Conservation (phyloP, 2,329 filamentous ascomycete genomes). For the Diplodia seriata region DNA sequence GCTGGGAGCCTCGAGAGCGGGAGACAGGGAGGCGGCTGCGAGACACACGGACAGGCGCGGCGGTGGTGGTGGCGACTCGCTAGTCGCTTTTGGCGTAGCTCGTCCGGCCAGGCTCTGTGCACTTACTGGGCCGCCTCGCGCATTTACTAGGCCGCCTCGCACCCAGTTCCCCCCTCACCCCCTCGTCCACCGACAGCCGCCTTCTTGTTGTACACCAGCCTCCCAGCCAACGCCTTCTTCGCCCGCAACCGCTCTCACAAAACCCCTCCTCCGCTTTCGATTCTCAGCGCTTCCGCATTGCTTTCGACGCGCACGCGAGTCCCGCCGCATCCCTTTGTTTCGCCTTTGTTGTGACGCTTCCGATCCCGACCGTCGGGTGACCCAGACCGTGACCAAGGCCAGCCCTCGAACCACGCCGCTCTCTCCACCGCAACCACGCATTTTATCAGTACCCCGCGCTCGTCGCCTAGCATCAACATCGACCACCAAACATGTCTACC, state of each 20-base stretch:
- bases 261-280: conserved; percentile 1
- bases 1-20: conserved; percentile 27
- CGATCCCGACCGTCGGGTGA: conserved; percentile 26
- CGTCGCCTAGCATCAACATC: neutral
- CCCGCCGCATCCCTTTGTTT: conserved; percentile 31
- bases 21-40: conserved; percentile 1
- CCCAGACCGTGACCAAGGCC: conserved; percentile 12
- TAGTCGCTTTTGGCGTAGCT: no score
- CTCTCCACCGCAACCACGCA: conserved; percentile 25
- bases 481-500: conserved; percentile 23
- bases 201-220: conserved; percentile 27
- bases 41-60: conserved; percentile 1
- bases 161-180: conserved; percentile 9
- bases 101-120: no score
- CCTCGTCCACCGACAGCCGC: conserved; percentile 26
- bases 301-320: conserved; percentile 11
- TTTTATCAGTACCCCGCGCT: conserved; percentile 17
- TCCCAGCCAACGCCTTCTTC: conserved; percentile 14
- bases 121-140: no score
- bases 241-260: neutral
- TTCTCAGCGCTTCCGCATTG: conserved; percentile 11
- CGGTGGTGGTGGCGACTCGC: no score
- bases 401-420: conserved; percentile 27
- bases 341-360: conserved; percentile 32
- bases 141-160: conserved; percentile 5